Evolutionary conservation across 805 yeast species (phyloP).

Genomic region (Candida sphagnicola): DNA sequence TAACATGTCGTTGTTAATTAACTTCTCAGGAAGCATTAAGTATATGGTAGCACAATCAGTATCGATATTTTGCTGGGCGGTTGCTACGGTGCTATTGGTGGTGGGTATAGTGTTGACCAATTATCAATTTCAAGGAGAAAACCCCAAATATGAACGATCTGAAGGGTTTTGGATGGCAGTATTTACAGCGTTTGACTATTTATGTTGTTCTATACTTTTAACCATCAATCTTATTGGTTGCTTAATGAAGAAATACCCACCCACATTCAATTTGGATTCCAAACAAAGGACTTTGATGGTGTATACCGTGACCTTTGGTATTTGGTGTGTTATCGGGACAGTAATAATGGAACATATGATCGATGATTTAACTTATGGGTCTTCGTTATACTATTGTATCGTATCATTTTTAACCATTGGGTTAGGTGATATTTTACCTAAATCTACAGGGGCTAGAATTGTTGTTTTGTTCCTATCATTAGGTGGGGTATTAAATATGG

Average conservation of each 20-base stretch:
- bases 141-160: constrained; percentile 22
- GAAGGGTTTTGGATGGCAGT: constrained; percentile 82
- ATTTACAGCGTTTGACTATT: constrained; percentile 60
- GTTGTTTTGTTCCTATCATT: constrained; percentile 61
- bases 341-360: constrained; percentile 37
- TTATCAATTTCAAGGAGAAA: constrained; percentile 11
- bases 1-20: constrained; percentile 64
- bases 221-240: constrained; percentile 62
- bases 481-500: constrained; percentile 68
- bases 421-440: constrained; percentile 68
- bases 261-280: constrained; percentile 60
- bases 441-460: constrained; percentile 49
- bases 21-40: constrained; percentile 56
- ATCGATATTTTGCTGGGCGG: constrained; percentile 61
- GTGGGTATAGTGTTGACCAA: constrained; percentile 42
- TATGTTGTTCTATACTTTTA: constrained; percentile 50
- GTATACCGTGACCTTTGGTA: constrained; percentile 58
- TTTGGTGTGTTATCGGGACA: constrained; percentile 74
- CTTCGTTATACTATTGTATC: constrained; percentile 67
- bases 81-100: constrained; percentile 53
- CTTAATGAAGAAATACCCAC: constrained; percentile 55
- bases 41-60: constrained; percentile 61
- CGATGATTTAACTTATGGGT: constrained; percentile 45
- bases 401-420: constrained; percentile 80
- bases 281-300: constrained; percentile 73